Evolutionary conservation across 2,329 filamentous ascomycete species (phyloP), one percentile per base, ranked within the genome.

Genomic region (Fusarium sp.): DNA sequence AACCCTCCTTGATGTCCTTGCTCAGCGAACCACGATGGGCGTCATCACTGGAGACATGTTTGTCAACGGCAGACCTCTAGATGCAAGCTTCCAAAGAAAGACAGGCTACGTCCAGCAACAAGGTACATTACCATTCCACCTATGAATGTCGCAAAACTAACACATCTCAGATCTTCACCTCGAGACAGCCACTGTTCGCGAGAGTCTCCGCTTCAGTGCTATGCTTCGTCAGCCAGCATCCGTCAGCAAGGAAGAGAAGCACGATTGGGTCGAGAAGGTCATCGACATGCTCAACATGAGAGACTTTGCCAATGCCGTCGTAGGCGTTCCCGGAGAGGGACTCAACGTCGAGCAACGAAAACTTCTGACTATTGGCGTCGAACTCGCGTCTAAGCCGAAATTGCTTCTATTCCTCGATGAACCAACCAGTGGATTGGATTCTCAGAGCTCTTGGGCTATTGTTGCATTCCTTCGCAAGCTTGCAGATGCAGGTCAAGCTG

Each of bases 31-130:
- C 0, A 85, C 82, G 0, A 85, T 88, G 72, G 89, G 89, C 14
- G 85, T 90, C 3, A 83, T 91, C 11, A 88, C 87, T 0, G 89
- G 89, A 7, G 85, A 89, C 52, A 90, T 90, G 85, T 77, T 90
- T 14, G 88, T 91, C 13, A 87, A 90, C 63, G 88, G 88, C 6
- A 84, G 79, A 56, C 81, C 83, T 0, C 80, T 85, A 1, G 85
- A 87, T 64, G 77, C 78, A 8, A 85, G 83, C 46, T 91, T 91
- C 66, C 88, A 90, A 60, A 81, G 89, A 9, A 88, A 88, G 73
- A 90, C 87, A 0, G 89, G 89, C 1, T 91, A 91, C 68, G 88
- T 89, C 1, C 88, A 91, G 67, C 88, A 91, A 58, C 87, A 91
- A 75, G 88, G 81, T 81, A 57, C 55, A 76, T 25, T 0, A 7